These are phyloP conservation scores for Phytophthora nicotianae DNA, from an alignment of 352 stramenopile genomes.

Conservation along the genomic window DNA sequence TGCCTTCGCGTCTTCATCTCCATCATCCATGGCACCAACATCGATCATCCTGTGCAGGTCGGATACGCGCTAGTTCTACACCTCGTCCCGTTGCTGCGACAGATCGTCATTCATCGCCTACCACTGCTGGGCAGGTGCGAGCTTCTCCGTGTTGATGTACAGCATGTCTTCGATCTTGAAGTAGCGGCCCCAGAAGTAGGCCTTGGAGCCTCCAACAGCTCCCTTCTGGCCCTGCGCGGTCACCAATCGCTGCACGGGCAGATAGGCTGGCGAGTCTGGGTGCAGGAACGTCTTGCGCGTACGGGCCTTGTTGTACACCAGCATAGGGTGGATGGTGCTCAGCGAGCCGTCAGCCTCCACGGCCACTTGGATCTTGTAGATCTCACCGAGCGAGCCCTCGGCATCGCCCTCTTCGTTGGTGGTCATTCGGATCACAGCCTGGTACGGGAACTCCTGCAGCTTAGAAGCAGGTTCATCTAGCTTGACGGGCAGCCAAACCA, in stretches of 20 bases:
- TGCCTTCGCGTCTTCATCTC: slow-evolving; percentile 10
- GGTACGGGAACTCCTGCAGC: slow-evolving; percentile 78
- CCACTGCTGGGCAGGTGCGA: slow-evolving; percentile 83
- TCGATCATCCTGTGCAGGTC: slow-evolving; percentile 16
- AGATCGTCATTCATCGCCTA: slow-evolving; percentile 33
- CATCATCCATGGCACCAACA: slow-evolving; percentile 19
- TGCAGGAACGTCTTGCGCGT: slow-evolving; percentile 89
- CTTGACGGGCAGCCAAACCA: slow-evolving; percentile 83
- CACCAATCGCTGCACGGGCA: slow-evolving; percentile 69
- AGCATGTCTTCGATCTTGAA: slow-evolving; percentile 84
- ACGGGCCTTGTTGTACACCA: slow-evolving; percentile 90
- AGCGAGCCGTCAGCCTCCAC: slow-evolving; percentile 63
- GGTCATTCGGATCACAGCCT: slow-evolving; percentile 88
- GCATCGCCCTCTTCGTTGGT: slow-evolving; percentile 70
- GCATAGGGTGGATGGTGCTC: slow-evolving; percentile 81
- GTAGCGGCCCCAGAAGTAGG: slow-evolving; percentile 89
- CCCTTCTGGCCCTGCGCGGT: slow-evolving; percentile 58
- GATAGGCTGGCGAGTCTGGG: slow-evolving; percentile 78
- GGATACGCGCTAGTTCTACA: slow-evolving; percentile 30
- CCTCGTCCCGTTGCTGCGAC: slow-evolving; percentile 9
- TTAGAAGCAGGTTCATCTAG: slow-evolving; percentile 84
- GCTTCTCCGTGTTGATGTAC: slow-evolving; percentile 86
- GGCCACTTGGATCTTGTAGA: slow-evolving; percentile 92
- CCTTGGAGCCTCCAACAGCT: slow-evolving; percentile 77
- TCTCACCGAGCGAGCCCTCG: slow-evolving; percentile 78